phyloP scores from a whole-genome alignment of 2,329 filamentous ascomycete species.

The Endocalyx cinctus region DNA sequence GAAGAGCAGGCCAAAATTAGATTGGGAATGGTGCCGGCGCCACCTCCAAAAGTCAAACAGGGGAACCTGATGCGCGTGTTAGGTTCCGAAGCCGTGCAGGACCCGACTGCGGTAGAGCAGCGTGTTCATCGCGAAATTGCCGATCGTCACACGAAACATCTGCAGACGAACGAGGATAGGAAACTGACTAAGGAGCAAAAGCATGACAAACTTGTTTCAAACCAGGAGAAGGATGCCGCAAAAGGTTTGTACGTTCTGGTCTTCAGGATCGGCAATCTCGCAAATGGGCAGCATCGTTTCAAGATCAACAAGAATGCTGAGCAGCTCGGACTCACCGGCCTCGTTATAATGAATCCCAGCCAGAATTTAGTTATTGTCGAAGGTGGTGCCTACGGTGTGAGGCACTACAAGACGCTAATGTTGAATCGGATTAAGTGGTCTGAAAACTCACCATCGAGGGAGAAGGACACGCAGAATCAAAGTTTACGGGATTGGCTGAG shows the following conservation, averaged over 20 bases:
- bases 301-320: constrained; percentile 92
- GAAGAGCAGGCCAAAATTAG: constrained; percentile 91
- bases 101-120: constrained; percentile 94
- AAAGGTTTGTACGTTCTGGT: constrained; percentile 84
- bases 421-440: constrained; percentile 91
- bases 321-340: constrained; percentile 78
- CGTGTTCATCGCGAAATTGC: constrained; percentile 90
- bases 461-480: constrained; percentile 56
- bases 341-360: constrained; percentile 87
- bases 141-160: constrained; percentile 75
- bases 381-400: constrained; percentile 78
- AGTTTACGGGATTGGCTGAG: constrained; percentile 68
- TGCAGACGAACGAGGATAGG: constrained; percentile 74
- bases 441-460: constrained; percentile 70
- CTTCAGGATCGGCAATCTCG: constrained; percentile 84
- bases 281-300: constrained; percentile 89
- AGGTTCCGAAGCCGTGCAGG: constrained; percentile 85
- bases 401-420: constrained; percentile 89
- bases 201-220: constrained; percentile 73
- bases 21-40: constrained; percentile 80
- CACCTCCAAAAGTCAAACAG: constrained; percentile 94
- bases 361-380: constrained; percentile 90
- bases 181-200: constrained; percentile 85
- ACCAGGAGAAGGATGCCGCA: constrained; percentile 83
- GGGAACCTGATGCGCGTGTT: constrained; percentile 96